phyloP scores from a whole-genome alignment of 805 yeast species.

The Saturnispora saitoi region DNA sequence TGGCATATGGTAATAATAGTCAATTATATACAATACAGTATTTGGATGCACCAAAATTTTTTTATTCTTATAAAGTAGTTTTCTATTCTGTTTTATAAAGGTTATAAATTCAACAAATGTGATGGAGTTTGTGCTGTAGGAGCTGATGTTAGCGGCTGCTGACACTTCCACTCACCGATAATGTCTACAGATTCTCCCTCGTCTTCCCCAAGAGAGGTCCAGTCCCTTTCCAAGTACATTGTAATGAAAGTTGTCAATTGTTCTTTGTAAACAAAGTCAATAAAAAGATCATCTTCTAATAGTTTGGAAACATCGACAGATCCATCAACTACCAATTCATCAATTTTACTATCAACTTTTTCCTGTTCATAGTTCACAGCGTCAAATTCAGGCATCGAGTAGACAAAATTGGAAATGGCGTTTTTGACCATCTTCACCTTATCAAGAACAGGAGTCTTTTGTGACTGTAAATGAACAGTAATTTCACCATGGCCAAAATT shows the following conservation, averaged over 20 bases:
- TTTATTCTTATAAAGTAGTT: not conserved
- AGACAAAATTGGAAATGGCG: conserved; percentile 25
- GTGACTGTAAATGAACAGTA: conserved; percentile 59
- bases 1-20: not conserved
- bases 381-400: conserved; percentile 22
- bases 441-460: conserved; percentile 22
- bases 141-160: conserved; percentile 46
- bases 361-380: conserved; percentile 21
- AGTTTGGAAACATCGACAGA: conserved; percentile 11
- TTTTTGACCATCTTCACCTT: conserved; percentile 20
- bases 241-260: conserved; percentile 2
- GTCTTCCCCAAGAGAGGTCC: conserved; percentile 5
- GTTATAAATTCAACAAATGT: conserved; percentile 17
- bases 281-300: conserved; percentile 15
- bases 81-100: too few relatives aligned
- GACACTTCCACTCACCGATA: conserved; percentile 48
- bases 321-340: conserved; percentile 7
- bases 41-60: too few relatives aligned
- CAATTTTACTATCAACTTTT: conserved; percentile 13
- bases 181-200: conserved; percentile 37
- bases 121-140: conserved; percentile 42
- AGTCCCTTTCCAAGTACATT: conserved; percentile 11
- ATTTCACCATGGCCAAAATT: conserved; percentile 31
- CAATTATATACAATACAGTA: not conserved
- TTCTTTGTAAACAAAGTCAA: conserved; percentile 16